Conservation (phyloP, 768 basidiomycete species). For the Neoboletus magnificus region DNA sequence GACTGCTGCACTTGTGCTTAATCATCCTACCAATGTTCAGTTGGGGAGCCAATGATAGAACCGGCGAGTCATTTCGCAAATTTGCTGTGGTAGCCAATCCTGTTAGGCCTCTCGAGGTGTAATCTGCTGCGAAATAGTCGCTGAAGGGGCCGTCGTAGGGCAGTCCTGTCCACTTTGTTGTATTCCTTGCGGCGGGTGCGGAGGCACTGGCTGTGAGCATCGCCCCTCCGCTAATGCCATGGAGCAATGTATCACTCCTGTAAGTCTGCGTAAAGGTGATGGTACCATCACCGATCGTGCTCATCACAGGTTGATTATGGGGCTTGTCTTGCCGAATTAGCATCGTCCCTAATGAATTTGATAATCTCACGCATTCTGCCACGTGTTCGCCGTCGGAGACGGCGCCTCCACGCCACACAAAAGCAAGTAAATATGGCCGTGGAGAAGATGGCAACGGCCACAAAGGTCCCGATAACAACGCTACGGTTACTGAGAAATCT, state of each 20-base stretch:
- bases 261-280: slow-evolving; percentile 1
- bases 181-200: background rate
- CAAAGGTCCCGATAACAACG: slow-evolving; percentile 72
- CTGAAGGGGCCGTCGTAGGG: background rate
- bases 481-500: slow-evolving; percentile 68
- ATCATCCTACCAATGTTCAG: background rate
- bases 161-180: background rate
- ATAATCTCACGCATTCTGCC: slow-evolving; percentile 37
- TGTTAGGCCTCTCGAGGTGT: too few relatives aligned
- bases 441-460: slow-evolving; percentile 57
- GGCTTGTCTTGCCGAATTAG: slow-evolving; percentile 21
- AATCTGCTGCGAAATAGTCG: background rate
- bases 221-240: background rate
- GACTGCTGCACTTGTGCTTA: background rate
- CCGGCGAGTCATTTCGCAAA: slow-evolving; percentile 6
- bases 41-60: slow-evolving; percentile 34
- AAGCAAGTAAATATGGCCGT: slow-evolving; percentile 44
- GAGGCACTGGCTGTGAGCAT: background rate
- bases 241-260: background rate
- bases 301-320: slow-evolving; percentile 36
- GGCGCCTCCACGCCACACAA: slow-evolving; percentile 36
- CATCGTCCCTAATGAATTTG: slow-evolving; percentile 30
- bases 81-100: background rate
- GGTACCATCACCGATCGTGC: slow-evolving; percentile 15
- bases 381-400: slow-evolving; percentile 26